Conservation (phyloP, 1,139 yeast genomes). For the Saccharomyces uvarum region DNA sequence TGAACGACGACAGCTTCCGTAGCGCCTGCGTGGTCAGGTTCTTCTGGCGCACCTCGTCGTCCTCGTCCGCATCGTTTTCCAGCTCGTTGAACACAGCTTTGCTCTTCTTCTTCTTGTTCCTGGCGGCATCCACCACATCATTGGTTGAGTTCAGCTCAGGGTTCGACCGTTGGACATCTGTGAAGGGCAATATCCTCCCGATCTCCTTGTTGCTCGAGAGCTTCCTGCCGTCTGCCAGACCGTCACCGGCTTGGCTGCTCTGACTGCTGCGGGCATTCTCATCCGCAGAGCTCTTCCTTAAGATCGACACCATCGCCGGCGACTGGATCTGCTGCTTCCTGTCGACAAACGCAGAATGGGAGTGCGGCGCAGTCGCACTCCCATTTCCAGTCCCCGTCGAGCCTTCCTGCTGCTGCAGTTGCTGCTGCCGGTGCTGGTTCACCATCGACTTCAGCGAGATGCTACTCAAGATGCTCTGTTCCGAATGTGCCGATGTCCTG, state of each 20-base stretch:
- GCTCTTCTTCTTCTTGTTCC: slow-evolving; percentile 3
- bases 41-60: slow-evolving; percentile 26
- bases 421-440: slow-evolving; percentile 13
- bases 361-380: slow-evolving; percentile 1
- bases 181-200: slow-evolving; percentile 31
- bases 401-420: slow-evolving; percentile 6
- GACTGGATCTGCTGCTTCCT: slow-evolving; percentile 28
- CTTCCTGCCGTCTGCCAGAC: slow-evolving; percentile 6
- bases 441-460: slow-evolving; percentile 45
- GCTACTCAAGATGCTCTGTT: slow-evolving; percentile 56
- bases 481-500: slow-evolving; percentile 50
- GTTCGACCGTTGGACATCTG: slow-evolving; percentile 13
- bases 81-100: neutral
- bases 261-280: slow-evolving; percentile 8
- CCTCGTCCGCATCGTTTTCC: slow-evolving; percentile 5
- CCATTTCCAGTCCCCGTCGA: slow-evolving; percentile 4
- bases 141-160: slow-evolving; percentile 8
- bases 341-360: slow-evolving; percentile 11
- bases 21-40: slow-evolving; percentile 36
- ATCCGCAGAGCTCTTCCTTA: slow-evolving; percentile 14
- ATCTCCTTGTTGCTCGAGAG: slow-evolving; percentile 21
- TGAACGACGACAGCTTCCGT: slow-evolving; percentile 26
- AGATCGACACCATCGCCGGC: slow-evolving; percentile 27
- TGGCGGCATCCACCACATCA: neutral
- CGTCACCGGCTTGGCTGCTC: slow-evolving; percentile 8